Base-by-base conservation (phyloP, 1,284 basidiomycete genomes). In the Trichosporon sp. region DNA sequence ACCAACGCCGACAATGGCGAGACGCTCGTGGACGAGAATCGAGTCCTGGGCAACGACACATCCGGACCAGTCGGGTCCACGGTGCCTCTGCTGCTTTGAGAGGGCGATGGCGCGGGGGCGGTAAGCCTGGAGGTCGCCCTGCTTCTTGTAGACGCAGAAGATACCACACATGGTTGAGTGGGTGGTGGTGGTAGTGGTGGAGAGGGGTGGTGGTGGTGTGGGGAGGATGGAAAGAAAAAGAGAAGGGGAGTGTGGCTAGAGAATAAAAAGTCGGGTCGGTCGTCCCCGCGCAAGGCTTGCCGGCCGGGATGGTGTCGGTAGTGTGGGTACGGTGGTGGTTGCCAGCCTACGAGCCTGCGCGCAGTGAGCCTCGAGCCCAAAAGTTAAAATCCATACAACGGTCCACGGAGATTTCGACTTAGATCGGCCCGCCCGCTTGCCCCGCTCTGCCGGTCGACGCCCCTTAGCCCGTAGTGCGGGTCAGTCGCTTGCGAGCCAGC, bases 1-100 rank as follows among this genome's bases (percentile, higher is more conserved):
- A 94, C 94, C 94, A 71, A 99, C 93, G 75, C 96, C 96, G 67
- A 99, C 96, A 78, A 99, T 92, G 49, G 96, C 96, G 60, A 99
- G 85, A 70, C 92, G 89, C 79, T 95, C 92, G 73, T 95, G 92
- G 31, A 90, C 90, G 62, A 95, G 85, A 63, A 95, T 85, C 54
- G 86, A 85, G 69, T 90, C 85, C 78, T 88, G 87, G 58, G 90
- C 90, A 69, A 92, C 89, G 80, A 87, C 89, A 81, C 91, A 95
- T 37, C 94, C 94, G 31, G 92, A 94, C 94, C 94, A 97, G 82
- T 97, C 94, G 33, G 95, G 95, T 56, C 94, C 94, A 72, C 94
- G 88, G 80, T 96, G 94, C 65, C 95, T 86, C 71, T 92, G 87
- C 72, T 86, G 88, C 82, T 94, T 96, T 9, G 92, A 92, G 73